Conservation (phyloP, 2,329 filamentous ascomycete genomes). For the Aspergillus neoniger region DNA sequence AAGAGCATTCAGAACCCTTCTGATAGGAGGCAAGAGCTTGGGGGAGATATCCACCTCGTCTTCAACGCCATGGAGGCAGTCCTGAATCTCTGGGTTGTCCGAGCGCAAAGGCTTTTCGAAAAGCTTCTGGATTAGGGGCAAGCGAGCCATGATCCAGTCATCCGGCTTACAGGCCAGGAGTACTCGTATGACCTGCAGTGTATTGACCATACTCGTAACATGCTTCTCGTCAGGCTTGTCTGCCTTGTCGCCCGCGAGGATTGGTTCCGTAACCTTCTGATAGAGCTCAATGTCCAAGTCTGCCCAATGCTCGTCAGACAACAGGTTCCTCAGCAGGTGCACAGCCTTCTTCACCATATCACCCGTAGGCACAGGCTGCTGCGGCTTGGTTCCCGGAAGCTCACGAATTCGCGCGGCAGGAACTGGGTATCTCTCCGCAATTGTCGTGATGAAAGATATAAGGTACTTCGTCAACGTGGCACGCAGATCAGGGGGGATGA, state of each 20-base stretch:
- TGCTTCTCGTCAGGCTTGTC: slow-evolving; percentile 82
- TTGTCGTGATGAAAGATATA: slow-evolving; percentile 88
- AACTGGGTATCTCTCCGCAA: slow-evolving; percentile 81
- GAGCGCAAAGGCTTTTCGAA: slow-evolving; percentile 86
- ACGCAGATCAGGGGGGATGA: slow-evolving; percentile 67
- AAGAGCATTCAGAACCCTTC: slow-evolving; percentile 82
- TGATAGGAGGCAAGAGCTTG: slow-evolving; percentile 72
- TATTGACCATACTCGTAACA: slow-evolving; percentile 86
- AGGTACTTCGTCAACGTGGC: slow-evolving; percentile 90
- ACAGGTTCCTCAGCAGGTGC: slow-evolving; percentile 75
- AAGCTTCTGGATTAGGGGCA: slow-evolving; percentile 78
- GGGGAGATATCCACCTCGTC: slow-evolving; percentile 69
- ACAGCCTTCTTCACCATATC: slow-evolving; percentile 88
- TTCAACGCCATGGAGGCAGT: slow-evolving; percentile 78
- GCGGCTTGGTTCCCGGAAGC: slow-evolving; percentile 48
- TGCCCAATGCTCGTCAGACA: slow-evolving; percentile 86
- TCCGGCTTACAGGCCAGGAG: slow-evolving; percentile 84
- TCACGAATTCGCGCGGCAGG: slow-evolving; percentile 70
- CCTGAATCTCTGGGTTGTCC: slow-evolving; percentile 89
- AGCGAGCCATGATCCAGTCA: slow-evolving; percentile 83
- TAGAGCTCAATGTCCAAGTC: slow-evolving; percentile 91
- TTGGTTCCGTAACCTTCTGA: slow-evolving; percentile 82
- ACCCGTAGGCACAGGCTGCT: slow-evolving; percentile 58
- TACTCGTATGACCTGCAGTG: slow-evolving; percentile 86
- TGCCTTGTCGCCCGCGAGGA: slow-evolving; percentile 80